phyloP scores from a whole-genome alignment of 2,329 filamentous ascomycete genomes.

The Aureobasidium pullulans region DNA sequence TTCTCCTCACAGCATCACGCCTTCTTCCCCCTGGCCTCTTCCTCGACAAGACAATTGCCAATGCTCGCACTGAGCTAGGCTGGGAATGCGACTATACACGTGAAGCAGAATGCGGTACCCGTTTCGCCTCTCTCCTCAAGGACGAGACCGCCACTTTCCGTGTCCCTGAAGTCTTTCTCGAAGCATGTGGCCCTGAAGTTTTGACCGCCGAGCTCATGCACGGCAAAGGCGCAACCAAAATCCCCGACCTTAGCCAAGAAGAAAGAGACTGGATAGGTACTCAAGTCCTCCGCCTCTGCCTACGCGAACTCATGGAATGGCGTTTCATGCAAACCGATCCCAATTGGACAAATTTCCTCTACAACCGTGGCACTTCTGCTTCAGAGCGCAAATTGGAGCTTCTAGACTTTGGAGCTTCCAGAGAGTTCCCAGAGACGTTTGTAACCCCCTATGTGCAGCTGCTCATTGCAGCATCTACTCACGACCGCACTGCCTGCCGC shows the following conservation, averaged over 20 bases:
- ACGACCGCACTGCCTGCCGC: slow-evolving; percentile 58
- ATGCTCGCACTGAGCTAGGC: slow-evolving; percentile 80
- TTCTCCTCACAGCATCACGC: slow-evolving; percentile 83
- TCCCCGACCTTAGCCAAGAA: slow-evolving; percentile 62
- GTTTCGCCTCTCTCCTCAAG: slow-evolving; percentile 70
- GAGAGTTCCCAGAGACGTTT: slow-evolving; percentile 76
- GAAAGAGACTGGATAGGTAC: slow-evolving; percentile 96
- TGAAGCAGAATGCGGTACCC: slow-evolving; percentile 72
- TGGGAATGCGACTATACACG: slow-evolving; percentile 97
- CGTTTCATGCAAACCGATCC: slow-evolving; percentile 98
- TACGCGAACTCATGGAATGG: slow-evolving; percentile 91
- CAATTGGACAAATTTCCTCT: slow-evolving; percentile 99
- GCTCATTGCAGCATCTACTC: slow-evolving; percentile 68
- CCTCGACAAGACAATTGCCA: slow-evolving; percentile 94
- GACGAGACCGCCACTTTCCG: slow-evolving; percentile 67
- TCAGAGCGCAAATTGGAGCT: slow-evolving; percentile 61
- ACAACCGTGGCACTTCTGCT: not conserved
- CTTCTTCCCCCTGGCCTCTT: slow-evolving; percentile 87
- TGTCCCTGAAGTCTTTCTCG: slow-evolving; percentile 68
- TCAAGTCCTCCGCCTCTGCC: slow-evolving; percentile 81
- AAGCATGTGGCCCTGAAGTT: slow-evolving; percentile 79
- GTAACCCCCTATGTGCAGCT: slow-evolving; percentile 72
- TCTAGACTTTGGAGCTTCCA: slow-evolving; percentile 88
- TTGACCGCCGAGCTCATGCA: slow-evolving; percentile 90
- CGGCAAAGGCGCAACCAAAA: slow-evolving; percentile 77